Percentiles rank a stretch among this genome's conserved stretches.
Evolutionary conservation across 192 early-diverging fungal genomes (phyloP).

Genomic region (Bifiguratus adelaidae): DNA sequence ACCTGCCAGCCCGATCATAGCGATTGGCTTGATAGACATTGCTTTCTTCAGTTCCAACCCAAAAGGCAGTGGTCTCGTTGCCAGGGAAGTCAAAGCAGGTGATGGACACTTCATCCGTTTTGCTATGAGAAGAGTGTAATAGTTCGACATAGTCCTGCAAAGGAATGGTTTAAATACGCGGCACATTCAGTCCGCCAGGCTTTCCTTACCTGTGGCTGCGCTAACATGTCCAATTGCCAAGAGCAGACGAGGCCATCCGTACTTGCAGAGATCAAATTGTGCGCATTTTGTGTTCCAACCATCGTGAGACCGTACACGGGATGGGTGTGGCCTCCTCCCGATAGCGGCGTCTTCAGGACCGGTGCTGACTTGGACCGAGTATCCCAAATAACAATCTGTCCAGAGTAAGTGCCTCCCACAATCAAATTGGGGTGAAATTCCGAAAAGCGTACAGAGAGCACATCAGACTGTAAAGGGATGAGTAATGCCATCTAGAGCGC

Average conservation of each 20-base stretch:
- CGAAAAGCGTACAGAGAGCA: conserved; percentile 81
- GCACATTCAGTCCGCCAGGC: neutral
- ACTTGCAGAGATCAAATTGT: conserved; percentile 83
- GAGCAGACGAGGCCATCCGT: conserved; percentile 96
- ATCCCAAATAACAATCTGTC: conserved; percentile 98
- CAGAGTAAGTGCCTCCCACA: conserved; percentile 95
- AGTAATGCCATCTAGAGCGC: too few relatives aligned
- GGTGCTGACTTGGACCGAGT: conserved; percentile 82
- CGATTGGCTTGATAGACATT: conserved; percentile 89
- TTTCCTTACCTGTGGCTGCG: conserved; percentile 66
- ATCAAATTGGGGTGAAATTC: conserved; percentile 88
- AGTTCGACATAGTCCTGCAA: conserved; percentile 71
- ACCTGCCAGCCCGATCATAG: conserved; percentile 91
- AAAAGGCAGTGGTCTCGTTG: conserved; percentile 87
- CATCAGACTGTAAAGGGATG: conserved; percentile 51
- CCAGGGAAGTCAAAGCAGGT: conserved; percentile 87
- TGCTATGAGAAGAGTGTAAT: conserved; percentile 56
- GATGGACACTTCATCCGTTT: conserved; percentile 89
- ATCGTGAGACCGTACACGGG: conserved; percentile 86
- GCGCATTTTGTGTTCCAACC: conserved; percentile 92
- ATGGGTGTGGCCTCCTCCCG: conserved; percentile 90
- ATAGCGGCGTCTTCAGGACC: conserved; percentile 88
- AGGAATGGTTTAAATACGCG: neutral
- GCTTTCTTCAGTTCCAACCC: conserved; percentile 96
- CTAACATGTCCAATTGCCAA: conserved; percentile 98